Base-by-base conservation (phyloP, 345 rosid species). In the Melaleuca quinquenervia region DNA sequence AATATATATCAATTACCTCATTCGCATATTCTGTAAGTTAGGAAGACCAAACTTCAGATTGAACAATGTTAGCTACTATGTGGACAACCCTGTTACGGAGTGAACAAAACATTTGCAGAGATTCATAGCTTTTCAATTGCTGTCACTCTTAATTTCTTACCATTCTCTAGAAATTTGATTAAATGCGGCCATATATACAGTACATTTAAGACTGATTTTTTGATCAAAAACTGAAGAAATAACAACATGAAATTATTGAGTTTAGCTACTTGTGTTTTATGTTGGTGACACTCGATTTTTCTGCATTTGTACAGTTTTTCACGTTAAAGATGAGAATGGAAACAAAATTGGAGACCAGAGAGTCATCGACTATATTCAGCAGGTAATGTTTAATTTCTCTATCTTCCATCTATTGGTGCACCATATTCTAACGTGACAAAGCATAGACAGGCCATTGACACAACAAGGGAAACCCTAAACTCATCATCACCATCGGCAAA, bases 261-360 rank as follows among this genome's bases (percentile, higher is more conserved):
- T 18, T 70, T 70, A 70, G 48, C 48, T 70, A 36, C 45, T 32
- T 70, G 5, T 56, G 10, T 26, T 55, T 3, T 70, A 20, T 41
- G 36, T 58, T 41, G 48, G 85, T 84, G 51, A 53, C 58, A 3
- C 3, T 32, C 2, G 51, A 55, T 55, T 27, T 6, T 83, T 27
- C 36, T 54, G 16, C 64, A 36, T 55, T 1, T 78, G 29, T 90
- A 84, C 91, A 96, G 98, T 96, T 88, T 96, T 96, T 86, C 93
- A 96, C 82, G 98, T 94, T 20, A 94, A 91, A 88, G 98, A 96
- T 87, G 94, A 92, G 84, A 82, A 90, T 21, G 98, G 98, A 82
- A 90, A 91, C 88, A 96, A 96, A 86, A 89, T 96, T 27, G 88
- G 85, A 41, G 96, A 96, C 51, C 92, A 91, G 75, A 89, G 82